Conservation (phyloP, 2,329 filamentous ascomycete species). For the Pseudogymnoascus sp. region DNA sequence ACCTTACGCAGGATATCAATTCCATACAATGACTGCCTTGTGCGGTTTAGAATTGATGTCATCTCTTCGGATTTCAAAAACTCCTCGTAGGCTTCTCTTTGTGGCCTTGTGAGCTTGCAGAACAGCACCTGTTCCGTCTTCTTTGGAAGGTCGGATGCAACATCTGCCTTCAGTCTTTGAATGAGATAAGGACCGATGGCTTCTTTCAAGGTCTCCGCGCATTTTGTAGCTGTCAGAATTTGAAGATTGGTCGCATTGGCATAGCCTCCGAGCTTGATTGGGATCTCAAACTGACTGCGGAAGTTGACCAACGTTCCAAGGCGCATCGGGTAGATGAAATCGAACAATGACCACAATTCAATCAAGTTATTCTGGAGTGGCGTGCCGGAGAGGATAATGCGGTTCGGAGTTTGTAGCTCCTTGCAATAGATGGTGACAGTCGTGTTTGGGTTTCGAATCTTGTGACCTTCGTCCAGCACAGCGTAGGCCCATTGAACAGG, state of each 20-base stretch:
- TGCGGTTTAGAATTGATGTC: conserved; percentile 68
- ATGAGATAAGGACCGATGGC: conserved; percentile 89
- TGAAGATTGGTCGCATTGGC: conserved; percentile 91
- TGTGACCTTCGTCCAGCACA: conserved; percentile 93
- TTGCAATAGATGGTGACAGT: conserved; percentile 94
- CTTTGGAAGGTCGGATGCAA: conserved; percentile 85
- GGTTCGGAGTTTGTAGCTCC: conserved; percentile 79
- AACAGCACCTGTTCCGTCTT: conserved; percentile 96
- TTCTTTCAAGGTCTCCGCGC: conserved; percentile 88
- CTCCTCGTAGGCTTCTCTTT: conserved; percentile 70
- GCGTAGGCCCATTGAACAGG: conserved; percentile 87
- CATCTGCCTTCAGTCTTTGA: conserved; percentile 87
- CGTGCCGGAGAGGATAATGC: conserved; percentile 89
- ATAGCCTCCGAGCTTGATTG: conserved; percentile 88
- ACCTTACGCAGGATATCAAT: conserved; percentile 92
- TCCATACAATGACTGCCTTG: conserved; percentile 74
- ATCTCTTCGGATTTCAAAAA: conserved; percentile 82
- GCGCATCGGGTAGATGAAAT: conserved; percentile 96
- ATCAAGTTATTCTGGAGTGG: conserved; percentile 96
- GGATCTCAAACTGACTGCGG: conserved; percentile 83
- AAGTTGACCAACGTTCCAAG: conserved; percentile 88
- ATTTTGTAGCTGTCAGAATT: conserved; percentile 89
- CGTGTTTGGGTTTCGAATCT: conserved; percentile 94
- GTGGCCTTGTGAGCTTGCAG: conserved; percentile 77
- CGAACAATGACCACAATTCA: conserved; percentile 94